These are phyloP conservation scores for Xylariomycetidae sp. DNA, from an alignment of 2,329 filamentous ascomycete genomes.

Conservation along the genomic window DNA sequence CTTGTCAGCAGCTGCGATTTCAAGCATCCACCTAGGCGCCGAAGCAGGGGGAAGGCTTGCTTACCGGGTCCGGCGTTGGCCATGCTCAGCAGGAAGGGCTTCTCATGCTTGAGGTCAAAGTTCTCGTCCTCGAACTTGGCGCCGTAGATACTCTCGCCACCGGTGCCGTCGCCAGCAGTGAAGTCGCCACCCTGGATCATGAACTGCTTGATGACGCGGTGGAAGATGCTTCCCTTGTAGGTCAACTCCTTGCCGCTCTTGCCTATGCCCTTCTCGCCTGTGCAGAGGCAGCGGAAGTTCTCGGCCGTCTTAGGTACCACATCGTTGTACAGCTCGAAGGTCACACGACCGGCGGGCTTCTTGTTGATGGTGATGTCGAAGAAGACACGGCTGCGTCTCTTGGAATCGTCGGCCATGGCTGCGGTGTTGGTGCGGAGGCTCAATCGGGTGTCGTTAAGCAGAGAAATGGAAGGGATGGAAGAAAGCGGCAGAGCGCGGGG, in stretches of 20 bases:
- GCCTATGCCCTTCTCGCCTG: conserved; percentile 84
- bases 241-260: conserved; percentile 78
- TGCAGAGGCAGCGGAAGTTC: conserved; percentile 92
- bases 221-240: conserved; percentile 91
- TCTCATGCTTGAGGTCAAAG: conserved; percentile 85
- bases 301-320: conserved; percentile 92
- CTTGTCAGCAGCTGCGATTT: conserved; percentile 2
- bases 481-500: background rate
- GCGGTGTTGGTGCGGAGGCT: background rate
- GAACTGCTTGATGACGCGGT: conserved; percentile 96
- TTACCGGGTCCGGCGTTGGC: conserved; percentile 89
- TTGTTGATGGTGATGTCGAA: conserved; percentile 86
- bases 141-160: conserved; percentile 95
- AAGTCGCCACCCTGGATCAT: conserved; percentile 99
- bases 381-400: conserved; percentile 72
- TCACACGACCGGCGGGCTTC: conserved; percentile 67
- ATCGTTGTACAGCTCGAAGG: conserved; percentile 72
- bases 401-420: conserved; percentile 32
- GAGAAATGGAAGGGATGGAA: background rate
- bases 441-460: background rate
- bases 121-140: conserved; percentile 97
- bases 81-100: conserved; percentile 93
- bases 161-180: conserved; percentile 88
- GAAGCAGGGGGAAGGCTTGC: conserved; percentile 17
- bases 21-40: background rate